Evolutionary conservation across 169 alveolate genomes (phyloP).

Genomic region (Plasmodium gallinaceum): DNA sequence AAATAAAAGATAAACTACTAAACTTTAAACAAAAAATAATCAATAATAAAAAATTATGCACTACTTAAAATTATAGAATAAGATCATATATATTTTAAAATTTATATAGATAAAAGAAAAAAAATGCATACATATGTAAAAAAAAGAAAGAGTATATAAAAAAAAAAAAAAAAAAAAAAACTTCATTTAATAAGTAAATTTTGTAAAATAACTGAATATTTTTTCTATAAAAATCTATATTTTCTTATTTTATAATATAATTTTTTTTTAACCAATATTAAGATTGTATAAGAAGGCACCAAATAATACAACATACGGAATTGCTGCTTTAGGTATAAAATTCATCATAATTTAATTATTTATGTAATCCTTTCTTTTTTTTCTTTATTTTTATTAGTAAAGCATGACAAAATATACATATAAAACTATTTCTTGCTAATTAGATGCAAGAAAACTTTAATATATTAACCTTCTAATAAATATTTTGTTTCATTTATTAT

Average conservation of each 20-base stretch:
- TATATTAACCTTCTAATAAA: no score
- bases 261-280: slow-evolving; percentile 30
- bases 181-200: background rate
- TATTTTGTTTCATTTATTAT: no score
- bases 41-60: no score
- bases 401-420: background rate
- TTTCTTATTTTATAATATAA: background rate
- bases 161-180: slow-evolving; percentile 4
- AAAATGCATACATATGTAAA: background rate
- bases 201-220: background rate
- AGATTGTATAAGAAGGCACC: slow-evolving; percentile 70
- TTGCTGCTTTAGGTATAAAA: slow-evolving; percentile 8
- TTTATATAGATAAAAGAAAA: background rate
- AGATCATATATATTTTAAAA: no score
- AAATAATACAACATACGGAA: slow-evolving; percentile 49
- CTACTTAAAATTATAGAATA: no score
- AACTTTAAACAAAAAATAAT: no score
- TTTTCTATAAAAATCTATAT: background rate
- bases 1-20: no score
- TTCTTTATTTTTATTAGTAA: background rate
- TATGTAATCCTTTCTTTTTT: background rate
- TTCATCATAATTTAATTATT: slow-evolving; percentile 16
- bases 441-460: background rate
- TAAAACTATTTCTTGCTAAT: background rate
- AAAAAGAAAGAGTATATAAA: no score